Percentiles rank a stretch among this genome's conserved stretches.
Conservation (phyloP, 1,284 basidiomycete species). For the Rhodotorula sp. region DNA sequence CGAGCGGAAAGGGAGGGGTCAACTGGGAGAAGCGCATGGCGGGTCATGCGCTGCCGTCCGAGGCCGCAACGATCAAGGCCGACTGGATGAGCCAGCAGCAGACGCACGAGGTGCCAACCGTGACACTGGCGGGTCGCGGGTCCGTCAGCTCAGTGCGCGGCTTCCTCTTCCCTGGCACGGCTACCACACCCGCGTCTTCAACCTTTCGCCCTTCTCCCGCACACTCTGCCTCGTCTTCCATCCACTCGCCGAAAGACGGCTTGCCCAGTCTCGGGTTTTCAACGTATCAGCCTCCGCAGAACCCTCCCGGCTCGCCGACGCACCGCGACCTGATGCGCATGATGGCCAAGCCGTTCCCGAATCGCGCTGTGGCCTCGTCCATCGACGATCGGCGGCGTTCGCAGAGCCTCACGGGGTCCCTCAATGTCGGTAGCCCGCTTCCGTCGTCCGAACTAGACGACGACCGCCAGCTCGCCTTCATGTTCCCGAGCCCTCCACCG, state of each 20-base stretch:
- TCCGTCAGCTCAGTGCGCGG: background rate
- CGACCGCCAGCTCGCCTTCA: background rate
- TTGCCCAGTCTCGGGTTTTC: constrained; percentile 2
- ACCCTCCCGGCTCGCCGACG: background rate
- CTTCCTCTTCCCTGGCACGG: background rate
- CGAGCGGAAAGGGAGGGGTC: background rate
- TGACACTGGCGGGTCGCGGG: constrained; percentile 5
- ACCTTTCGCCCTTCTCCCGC: background rate
- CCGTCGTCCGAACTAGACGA: background rate
- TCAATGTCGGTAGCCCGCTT: no score
- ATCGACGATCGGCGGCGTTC: background rate
- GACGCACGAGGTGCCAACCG: background rate
- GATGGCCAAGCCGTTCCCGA: constrained; percentile 10
- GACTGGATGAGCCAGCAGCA: constrained; percentile 7
- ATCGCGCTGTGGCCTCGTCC: background rate
- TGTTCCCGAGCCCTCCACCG: constrained; percentile 17
- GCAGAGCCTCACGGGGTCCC: background rate
- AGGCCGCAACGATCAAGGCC: background rate
- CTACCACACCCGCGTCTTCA: no score
- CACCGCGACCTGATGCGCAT: background rate
- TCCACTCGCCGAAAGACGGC: background rate
- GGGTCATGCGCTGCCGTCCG: background rate
- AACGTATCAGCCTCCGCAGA: background rate
- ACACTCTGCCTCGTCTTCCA: background rate
- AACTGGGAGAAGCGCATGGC: constrained; percentile 8